Conservation (phyloP, 805 yeast species). For the Starmerella geochares region DNA sequence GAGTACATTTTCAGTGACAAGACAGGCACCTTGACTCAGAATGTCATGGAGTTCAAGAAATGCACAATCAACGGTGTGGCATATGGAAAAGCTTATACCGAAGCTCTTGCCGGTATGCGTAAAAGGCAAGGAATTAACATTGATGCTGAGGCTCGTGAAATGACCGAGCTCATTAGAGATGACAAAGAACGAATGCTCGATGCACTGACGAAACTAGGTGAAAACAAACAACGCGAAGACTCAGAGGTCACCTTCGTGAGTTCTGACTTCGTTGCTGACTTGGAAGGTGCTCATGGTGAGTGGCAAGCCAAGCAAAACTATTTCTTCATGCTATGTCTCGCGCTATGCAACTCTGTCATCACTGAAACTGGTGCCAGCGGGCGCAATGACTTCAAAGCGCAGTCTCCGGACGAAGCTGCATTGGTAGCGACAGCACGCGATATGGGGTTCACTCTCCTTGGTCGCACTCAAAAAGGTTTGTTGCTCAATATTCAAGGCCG, state of each 20-base stretch:
- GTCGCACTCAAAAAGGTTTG: slow-evolving; percentile 45
- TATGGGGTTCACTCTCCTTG: slow-evolving; percentile 56
- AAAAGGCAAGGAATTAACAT: slow-evolving; percentile 59
- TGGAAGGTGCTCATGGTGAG: slow-evolving; percentile 35
- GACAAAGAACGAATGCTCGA: slow-evolving; percentile 45
- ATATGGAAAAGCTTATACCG: slow-evolving; percentile 71
- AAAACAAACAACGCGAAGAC: slow-evolving; percentile 44
- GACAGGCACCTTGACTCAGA: slow-evolving; percentile 76
- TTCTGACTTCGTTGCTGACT: slow-evolving; percentile 47
- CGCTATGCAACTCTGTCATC: slow-evolving; percentile 70
- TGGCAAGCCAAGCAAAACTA: slow-evolving; percentile 44
- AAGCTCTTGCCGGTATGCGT: slow-evolving; percentile 63
- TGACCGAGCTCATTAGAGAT: slow-evolving; percentile 38
- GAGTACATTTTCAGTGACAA: slow-evolving; percentile 76
- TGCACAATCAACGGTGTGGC: slow-evolving; percentile 60
- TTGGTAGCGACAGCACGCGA: slow-evolving; percentile 70
- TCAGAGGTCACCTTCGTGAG: slow-evolving; percentile 60
- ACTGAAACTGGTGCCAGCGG: slow-evolving; percentile 40
- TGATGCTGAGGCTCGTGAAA: slow-evolving; percentile 40
- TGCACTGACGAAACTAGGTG: slow-evolving; percentile 32
- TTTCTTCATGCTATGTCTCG: slow-evolving; percentile 58
- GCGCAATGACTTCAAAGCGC: slow-evolving; percentile 57
- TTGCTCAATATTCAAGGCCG: slow-evolving; percentile 41
- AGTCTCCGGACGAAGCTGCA: slow-evolving; percentile 79
- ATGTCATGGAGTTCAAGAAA: slow-evolving; percentile 74